These are phyloP conservation scores for Blepharisma japonicum DNA, from an alignment of 73 alveolate genomes.

Conservation along the genomic window DNA sequence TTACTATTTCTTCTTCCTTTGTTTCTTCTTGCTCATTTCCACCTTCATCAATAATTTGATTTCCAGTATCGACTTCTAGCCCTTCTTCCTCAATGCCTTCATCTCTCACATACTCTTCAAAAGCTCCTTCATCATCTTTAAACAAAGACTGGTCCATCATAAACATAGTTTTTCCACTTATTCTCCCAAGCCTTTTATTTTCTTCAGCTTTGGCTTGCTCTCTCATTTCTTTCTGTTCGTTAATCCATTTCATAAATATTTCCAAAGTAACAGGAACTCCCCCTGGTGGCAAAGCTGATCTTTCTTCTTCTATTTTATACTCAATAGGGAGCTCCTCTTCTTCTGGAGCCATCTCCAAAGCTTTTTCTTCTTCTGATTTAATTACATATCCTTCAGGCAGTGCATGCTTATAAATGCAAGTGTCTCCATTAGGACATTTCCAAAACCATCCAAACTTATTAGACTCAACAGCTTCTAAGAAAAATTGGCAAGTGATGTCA, in stretches of 20 bases:
- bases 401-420: conserved; percentile 58
- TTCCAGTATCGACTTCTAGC: neutral
- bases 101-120: conserved; percentile 59
- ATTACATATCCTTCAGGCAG: conserved; percentile 89
- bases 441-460: conserved; percentile 89
- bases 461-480: conserved; percentile 87
- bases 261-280: conserved; percentile 70
- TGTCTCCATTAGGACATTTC: conserved; percentile 93
- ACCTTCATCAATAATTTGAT: neutral
- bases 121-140: conserved; percentile 85
- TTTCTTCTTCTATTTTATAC: conserved; percentile 81
- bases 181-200: conserved; percentile 45
- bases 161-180: conserved; percentile 83
- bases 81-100: conserved; percentile 50
- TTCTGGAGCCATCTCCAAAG: conserved; percentile 33
- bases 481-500: conserved; percentile 77
- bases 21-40: neutral
- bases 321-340: conserved; percentile 82
- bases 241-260: conserved; percentile 82
- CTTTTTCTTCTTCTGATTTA: conserved; percentile 59
- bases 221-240: conserved; percentile 51
- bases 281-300: conserved; percentile 70
- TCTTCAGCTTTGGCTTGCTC: conserved; percentile 59
- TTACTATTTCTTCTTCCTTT: conserved; percentile 14
- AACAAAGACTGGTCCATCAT: conserved; percentile 72